Percentiles rank a stretch among this genome's conserved stretches.
phyloP scores from a whole-genome alignment of 805 yeast genomes.

The Metschnikowia gelsemii region DNA sequence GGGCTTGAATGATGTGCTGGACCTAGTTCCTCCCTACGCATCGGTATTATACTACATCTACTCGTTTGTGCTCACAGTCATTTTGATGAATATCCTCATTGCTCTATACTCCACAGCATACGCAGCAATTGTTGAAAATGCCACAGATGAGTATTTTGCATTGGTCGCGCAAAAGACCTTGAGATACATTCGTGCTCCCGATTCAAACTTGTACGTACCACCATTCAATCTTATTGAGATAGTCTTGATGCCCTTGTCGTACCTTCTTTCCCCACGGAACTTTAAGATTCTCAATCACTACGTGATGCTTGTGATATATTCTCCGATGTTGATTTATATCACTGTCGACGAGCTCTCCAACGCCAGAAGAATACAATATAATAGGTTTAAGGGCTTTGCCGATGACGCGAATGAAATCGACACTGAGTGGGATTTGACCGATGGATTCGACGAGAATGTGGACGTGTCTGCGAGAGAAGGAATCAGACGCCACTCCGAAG shows the following conservation, averaged over 20 bases:
- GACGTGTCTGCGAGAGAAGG: constrained; percentile 34
- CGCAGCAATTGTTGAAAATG: constrained; percentile 74
- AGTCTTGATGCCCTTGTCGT: constrained; percentile 29
- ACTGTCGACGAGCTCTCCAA: constrained; percentile 62
- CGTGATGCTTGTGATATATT: constrained; percentile 64
- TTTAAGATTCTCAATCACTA: constrained; percentile 46
- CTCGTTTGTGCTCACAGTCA: constrained; percentile 70
- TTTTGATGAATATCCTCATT: constrained; percentile 77
- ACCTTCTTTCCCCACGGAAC: constrained; percentile 34
- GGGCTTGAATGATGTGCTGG: constrained; percentile 63
- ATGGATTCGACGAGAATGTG: constrained; percentile 56
- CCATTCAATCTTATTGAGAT: constrained; percentile 78
- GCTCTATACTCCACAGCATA: constrained; percentile 87
- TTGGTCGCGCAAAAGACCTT: constrained; percentile 81
- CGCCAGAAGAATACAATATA: constrained; percentile 71
- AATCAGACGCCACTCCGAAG: constrained; percentile 39
- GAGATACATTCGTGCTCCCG: constrained; percentile 85
- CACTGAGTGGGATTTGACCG: constrained; percentile 79
- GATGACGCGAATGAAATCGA: constrained; percentile 82
- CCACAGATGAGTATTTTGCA: constrained; percentile 82
- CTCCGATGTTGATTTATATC: constrained; percentile 62
- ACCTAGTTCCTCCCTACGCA: constrained; percentile 84
- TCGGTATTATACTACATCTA: constrained; percentile 73
- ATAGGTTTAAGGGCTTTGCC: constrained; percentile 57
- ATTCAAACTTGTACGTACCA: constrained; percentile 78